Base-by-base conservation (phyloP, 2,329 filamentous ascomycete species). In the Aspergillus sp. region DNA sequence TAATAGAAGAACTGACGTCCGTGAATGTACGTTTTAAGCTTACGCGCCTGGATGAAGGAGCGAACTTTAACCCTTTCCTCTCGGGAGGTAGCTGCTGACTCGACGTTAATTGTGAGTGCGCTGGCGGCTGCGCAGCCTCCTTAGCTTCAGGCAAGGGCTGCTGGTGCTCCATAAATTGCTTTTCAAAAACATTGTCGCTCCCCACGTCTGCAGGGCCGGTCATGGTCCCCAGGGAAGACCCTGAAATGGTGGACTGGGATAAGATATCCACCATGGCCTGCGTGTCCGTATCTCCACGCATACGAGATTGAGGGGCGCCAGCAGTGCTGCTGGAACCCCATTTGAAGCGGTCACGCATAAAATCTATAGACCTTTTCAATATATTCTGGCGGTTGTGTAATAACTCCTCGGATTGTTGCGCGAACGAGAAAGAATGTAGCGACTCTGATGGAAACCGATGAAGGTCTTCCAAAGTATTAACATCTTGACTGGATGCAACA, bases 381-480 rank as follows among this genome's bases (percentile, higher is more conserved):
- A 96, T 89, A 79, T 91, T 96, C 73, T 98, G 93, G 54, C 95
- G 89, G 72, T 86, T 96, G 72, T 96, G 90, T 55, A 98, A 82
- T 61, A 91, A 87, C 61, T 98, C 93, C 69, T 96, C 93, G 3
- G 93, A 93, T 75, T 96, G 93, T 66, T 96, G 91, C 41, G 95
- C 91, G 74, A 99, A 99, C 12, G 93, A 98, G 78, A 99, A 99
- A 2, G 95, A 99, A 75, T 99, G 95, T 47, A 99, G 80, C 5
- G 95, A 99, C 72, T 99, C 95, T 66, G 91, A 91, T 1, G 95
- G 93, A 71, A 99, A 99, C 50, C 93, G 88, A 45, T 88, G 88
- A 45, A 99, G 84, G 71, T 99, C 95, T 78, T 98, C 95, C 42
- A 89, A 68, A 6, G 78, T 85, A 22, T 91, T 91, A 20, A 91